Evolutionary conservation across 73 alveolate genomes (phyloP), one percentile per base, ranked within the genome.

Genomic region (Paramecium tetraurelia): DNA sequence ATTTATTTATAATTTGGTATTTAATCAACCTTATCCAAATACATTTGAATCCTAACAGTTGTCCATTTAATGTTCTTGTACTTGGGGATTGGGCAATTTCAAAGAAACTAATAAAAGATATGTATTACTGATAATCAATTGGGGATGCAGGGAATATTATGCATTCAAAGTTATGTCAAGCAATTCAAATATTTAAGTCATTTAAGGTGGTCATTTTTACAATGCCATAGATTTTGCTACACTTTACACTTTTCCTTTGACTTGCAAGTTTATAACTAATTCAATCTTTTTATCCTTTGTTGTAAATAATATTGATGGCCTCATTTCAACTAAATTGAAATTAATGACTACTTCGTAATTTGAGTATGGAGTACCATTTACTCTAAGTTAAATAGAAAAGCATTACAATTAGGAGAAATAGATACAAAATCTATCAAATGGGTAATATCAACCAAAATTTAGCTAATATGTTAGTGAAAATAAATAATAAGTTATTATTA

Each of bases 101-200:
- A 80, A 80, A 44, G 90, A 80, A 48, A 80, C 90, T 7, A 80
- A 80, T 48, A 80, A 80, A 80, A 40, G 90, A 80, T 80, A 80
- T 46, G 90, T 80, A 12, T 46, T 80, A 41, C 43, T 80, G 57
- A 27, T 80, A 1, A 35, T 43, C 21, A 80, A 80, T 80, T 80
- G 90, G 90, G 90, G 90, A 18, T 33, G 90, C 3, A 80, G 90
- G 46, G 90, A 80, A 80, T 80, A 80, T 43, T 80, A 80, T 20
- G 90, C 90, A n/a, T 80, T 80, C 12, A 80, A 80, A 44, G 90
- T 80, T 31, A 80, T 80, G 90, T 44, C 76, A 3, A 44, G 76
- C 38, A 63, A 80, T 22, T 80, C 18, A 20, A 80, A 20, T 21
- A 14, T 80, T 18, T 43, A 80, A 46, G 35, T 80, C n/a, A 41